Percentiles rank a stretch among this genome's conserved stretches.
Evolutionary conservation across 1,284 basidiomycete genomes (phyloP).

Genomic region (Violaceomyces palustris): DNA sequence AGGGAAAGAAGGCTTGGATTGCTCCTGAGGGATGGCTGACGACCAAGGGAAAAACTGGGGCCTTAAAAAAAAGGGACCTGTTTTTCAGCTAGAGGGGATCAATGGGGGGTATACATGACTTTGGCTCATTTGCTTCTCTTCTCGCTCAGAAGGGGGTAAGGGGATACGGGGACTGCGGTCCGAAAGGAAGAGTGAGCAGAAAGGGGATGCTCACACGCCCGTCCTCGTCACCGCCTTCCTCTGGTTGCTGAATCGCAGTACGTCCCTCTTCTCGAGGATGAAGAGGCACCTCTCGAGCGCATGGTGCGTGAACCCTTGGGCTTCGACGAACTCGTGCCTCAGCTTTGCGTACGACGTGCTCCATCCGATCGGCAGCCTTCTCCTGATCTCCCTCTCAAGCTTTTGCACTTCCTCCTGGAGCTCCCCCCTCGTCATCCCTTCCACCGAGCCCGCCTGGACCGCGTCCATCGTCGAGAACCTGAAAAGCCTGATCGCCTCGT

Average conservation of each 20-base stretch:
- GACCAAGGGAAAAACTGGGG: too few relatives aligned
- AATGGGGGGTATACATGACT: too few relatives aligned
- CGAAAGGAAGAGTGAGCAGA: too few relatives aligned
- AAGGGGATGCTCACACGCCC: conserved; percentile 44
- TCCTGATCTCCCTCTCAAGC: conserved; percentile 84
- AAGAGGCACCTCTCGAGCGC: conserved; percentile 87
- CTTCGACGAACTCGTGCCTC: conserved; percentile 88
- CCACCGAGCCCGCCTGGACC: conserved; percentile 83
- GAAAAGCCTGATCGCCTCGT: conserved; percentile 96
- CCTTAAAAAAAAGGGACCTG: too few relatives aligned
- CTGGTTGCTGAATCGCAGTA: conserved; percentile 72
- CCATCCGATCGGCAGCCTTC: conserved; percentile 91
- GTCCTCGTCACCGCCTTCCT: conserved; percentile 48
- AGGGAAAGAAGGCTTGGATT: too few relatives aligned
- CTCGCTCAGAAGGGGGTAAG: too few relatives aligned
- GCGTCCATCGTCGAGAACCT: conserved; percentile 99
- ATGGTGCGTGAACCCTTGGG: conserved; percentile 68
- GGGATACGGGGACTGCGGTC: too few relatives aligned
- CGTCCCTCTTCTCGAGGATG: conserved; percentile 89
- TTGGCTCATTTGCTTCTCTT: too few relatives aligned
- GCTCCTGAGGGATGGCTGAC: too few relatives aligned
- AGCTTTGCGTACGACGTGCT: conserved; percentile 90
- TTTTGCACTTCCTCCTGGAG: conserved; percentile 87
- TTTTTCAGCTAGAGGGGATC: too few relatives aligned
- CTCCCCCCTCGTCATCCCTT: conserved; percentile 86